Evolutionary conservation across 495 filamentous ascomycete species (phyloP).

Genomic region (Penicillium bovifimosum): DNA sequence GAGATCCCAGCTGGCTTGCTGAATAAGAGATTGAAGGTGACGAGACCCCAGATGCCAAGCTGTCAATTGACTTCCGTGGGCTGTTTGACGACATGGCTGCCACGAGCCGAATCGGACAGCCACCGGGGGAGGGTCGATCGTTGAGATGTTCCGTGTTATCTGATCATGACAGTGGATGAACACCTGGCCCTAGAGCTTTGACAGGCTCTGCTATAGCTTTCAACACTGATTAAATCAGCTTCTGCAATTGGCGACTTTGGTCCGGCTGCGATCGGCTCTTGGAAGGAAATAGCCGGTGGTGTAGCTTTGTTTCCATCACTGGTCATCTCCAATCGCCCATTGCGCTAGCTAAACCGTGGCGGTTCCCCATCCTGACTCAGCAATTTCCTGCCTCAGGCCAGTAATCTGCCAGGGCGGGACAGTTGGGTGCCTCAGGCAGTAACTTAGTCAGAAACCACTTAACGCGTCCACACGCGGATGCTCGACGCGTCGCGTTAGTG

Average conservation of each 20-base stretch:
- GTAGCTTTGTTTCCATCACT: constrained; percentile 22
- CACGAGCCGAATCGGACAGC: constrained; percentile 35
- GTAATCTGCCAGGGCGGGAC: no score
- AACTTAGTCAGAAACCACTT: constrained; percentile 35
- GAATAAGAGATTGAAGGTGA: constrained; percentile 53
- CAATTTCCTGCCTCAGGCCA: constrained; percentile 11
- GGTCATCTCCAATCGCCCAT: constrained; percentile 34
- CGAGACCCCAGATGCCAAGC: constrained; percentile 46
- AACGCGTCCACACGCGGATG: constrained; percentile 34
- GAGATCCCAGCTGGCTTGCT: constrained; percentile 44
- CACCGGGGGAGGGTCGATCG: constrained; percentile 29
- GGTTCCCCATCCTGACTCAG: not conserved
- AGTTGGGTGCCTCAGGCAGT: not conserved
- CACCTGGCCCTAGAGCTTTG: not conserved
- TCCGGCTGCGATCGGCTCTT: constrained; percentile 1
- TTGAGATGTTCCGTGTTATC: constrained; percentile 31
- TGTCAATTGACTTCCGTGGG: constrained; percentile 67
- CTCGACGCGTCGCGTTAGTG: constrained; percentile 30
- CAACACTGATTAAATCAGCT: not conserved
- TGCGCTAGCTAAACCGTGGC: constrained; percentile 10
- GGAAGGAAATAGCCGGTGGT: constrained; percentile 6
- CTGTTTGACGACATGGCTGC: constrained; percentile 59
- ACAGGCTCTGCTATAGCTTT: not conserved
- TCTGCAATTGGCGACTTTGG: not conserved
- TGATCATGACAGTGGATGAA: constrained; percentile 39